Base-by-base conservation (phyloP, 371 early-diverging fungal genomes). In the Mortierella sp. region DNA sequence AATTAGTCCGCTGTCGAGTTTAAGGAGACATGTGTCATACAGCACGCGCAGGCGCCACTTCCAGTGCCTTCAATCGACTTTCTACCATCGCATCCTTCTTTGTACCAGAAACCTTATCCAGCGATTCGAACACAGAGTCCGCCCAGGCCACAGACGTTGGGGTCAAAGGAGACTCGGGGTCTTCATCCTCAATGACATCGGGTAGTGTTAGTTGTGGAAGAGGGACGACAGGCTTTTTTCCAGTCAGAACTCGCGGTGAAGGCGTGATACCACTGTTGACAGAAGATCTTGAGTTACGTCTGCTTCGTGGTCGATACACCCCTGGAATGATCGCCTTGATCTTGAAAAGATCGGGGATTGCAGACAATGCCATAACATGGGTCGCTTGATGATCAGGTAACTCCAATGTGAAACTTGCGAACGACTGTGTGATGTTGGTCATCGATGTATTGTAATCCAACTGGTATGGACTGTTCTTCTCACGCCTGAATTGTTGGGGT, bases 341-440 rank as follows among this genome's bases (percentile, higher is more conserved):
- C 51, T 47, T 68, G 51, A 81, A 81, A 47, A 81, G 60, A 10
- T 81, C 39, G 1, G 81, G 81, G 24, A 75, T 57, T 12, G 58
- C 68, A 4, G 76, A 75, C 6, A 68, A 64, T 2, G 66, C 47
- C 68, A 81, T 72, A 49, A 81, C 40, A 58, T 67, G 66, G n/a
- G 68, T 39, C 8, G 64, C 81, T 3, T 72, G 76, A 24, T 75
- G 68, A 14, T 81, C 76, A 12, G 71, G 71, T 16, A 81, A 37
- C 22, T 81, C 81, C 45, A 81, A 58, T 0, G 76, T 81, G 22
- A 81, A 72, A 22, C 70, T 80, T 12, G 72, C 54, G 39, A 75
- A 69, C 5, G 81, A 73, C 8, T 81, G 66, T 0, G 70, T 72
- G 61, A 81, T 81, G 45, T 81, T 81, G 58, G 76, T 43, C 75